phyloP scores from a whole-genome alignment of 2,329 filamentous ascomycete species.

The Cytospora schulzeri region DNA sequence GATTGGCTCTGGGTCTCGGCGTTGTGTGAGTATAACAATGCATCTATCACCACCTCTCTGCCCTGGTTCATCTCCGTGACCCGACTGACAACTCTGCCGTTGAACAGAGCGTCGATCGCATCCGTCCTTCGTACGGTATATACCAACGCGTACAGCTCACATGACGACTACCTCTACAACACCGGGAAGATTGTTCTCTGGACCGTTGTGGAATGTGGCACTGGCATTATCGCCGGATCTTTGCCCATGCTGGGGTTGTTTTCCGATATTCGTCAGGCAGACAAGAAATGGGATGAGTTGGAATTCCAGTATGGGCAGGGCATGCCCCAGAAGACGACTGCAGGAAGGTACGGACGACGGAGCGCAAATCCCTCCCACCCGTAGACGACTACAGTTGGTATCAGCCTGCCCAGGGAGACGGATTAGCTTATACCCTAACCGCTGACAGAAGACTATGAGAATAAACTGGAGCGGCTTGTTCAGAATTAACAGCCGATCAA shows the following conservation, averaged over 20 bases:
- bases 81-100: background rate
- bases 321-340: constrained; percentile 11
- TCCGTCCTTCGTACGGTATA: constrained; percentile 25
- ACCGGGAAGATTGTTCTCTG: constrained; percentile 27
- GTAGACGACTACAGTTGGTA: too few species aligned
- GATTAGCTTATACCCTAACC: too few species aligned
- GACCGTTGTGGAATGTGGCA: constrained; percentile 26
- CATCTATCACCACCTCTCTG: background rate
- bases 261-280: background rate
- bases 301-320: constrained; percentile 23
- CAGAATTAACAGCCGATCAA: too few species aligned
- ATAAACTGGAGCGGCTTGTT: too few species aligned
- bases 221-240: constrained; percentile 26
- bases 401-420: too few species aligned
- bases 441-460: too few species aligned
- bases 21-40: constrained; percentile 12
- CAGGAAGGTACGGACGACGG: too few species aligned
- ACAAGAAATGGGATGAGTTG: constrained; percentile 22
- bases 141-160: constrained; percentile 24
- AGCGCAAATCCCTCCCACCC: too few species aligned
- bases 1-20: constrained; percentile 20
- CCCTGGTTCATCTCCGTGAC: too few species aligned
- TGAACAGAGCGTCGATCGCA: constrained; percentile 21
- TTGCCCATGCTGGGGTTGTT: constrained; percentile 22
- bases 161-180: constrained; percentile 25